Evolutionary conservation across 768 basidiomycete genomes (phyloP), one percentile per base, ranked within the genome.

Genomic region (Boletellus sp.): DNA sequence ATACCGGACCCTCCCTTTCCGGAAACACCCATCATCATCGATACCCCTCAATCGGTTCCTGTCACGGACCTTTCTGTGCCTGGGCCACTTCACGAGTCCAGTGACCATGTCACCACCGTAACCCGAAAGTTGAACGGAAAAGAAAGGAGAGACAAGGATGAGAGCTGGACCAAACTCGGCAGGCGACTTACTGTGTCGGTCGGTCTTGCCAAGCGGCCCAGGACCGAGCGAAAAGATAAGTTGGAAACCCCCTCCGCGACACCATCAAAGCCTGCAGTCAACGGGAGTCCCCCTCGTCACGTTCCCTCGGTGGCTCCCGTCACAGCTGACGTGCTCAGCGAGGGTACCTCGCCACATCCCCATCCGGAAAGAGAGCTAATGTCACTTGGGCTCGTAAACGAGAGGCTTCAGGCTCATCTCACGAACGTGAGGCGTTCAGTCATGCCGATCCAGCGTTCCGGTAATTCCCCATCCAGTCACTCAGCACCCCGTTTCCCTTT

Each of bases 101-200:
- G 70, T 59, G 52, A 54, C 16, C 74, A 67, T 39, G 58, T 73
- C 19, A 74, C 72, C 47, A 70, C 74, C 45, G 52, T 59, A 13
- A 71, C 71, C 4, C 58, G 62, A 20, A 72, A 72, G 48, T 47
- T 50, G 2, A 71, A 66, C 34, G 69, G 66, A 31, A 70, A 71
- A 36, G 71, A 74, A 48, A 66, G 51, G 16, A 72, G 61, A 23
- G 68, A 67, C 40, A 77, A 70, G 58, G 74, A 72, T 36, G 70
- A 73, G 22, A 67, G 71, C 24, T 88, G 85, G 85, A 71, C 76
- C n/a, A 84, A 80, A 61, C 56, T 88, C 35, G 77, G 85, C 12
- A 71, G 82, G 57, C 71, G 85, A 51, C 76, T 88, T 47, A 85
- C 81, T 57, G 67, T 81, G 53, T 74, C 76, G 5, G 77, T 87